A percentile compares a stretch with the other conserved stretches of the same genome.
Conservation (phyloP, 2,329 filamentous ascomycete genomes). For the Bipolaris zeicola region DNA sequence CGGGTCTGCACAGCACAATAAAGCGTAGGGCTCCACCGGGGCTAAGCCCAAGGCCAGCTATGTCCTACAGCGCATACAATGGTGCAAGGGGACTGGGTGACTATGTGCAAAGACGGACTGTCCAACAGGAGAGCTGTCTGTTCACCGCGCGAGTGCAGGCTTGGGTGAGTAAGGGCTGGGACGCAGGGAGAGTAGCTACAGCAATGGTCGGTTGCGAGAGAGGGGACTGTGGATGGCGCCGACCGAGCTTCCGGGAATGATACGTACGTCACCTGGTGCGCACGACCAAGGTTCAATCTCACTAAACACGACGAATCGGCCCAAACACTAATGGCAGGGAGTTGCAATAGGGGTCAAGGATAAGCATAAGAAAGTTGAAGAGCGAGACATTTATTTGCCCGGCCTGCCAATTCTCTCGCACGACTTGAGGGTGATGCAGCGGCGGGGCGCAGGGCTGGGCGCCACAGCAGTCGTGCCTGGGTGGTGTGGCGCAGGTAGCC, state of each 20-base stretch:
- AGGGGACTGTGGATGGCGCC: conserved; percentile 2
- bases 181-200: conserved; percentile 10
- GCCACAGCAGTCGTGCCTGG: conserved; percentile 4
- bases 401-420: neutral
- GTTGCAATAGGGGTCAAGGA: neutral
- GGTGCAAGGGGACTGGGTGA: neutral
- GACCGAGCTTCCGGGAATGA: conserved; percentile 15
- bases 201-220: conserved; percentile 4
- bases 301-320: neutral
- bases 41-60: conserved; percentile 22
- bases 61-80: conserved; percentile 26
- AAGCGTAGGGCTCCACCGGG: conserved; percentile 12
- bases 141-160: conserved; percentile 3
- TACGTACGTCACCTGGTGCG: conserved; percentile 19
- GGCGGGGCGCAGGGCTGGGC: conserved; percentile 5
- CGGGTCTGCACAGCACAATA: conserved; percentile 4
- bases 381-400: neutral
- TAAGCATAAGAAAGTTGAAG: neutral
- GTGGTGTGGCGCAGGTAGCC: conserved; percentile 14
- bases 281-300: conserved; percentile 2
- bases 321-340: neutral
- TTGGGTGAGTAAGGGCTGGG: conserved; percentile 3
- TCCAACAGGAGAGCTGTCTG: neutral
- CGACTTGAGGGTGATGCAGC: conserved; percentile 2
- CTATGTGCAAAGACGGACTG: neutral